Percentiles rank a stretch among this genome's conserved stretches.
These are phyloP conservation scores for Plantago major DNA, from an alignment of 257 asterid species.

Conservation along the genomic window DNA sequence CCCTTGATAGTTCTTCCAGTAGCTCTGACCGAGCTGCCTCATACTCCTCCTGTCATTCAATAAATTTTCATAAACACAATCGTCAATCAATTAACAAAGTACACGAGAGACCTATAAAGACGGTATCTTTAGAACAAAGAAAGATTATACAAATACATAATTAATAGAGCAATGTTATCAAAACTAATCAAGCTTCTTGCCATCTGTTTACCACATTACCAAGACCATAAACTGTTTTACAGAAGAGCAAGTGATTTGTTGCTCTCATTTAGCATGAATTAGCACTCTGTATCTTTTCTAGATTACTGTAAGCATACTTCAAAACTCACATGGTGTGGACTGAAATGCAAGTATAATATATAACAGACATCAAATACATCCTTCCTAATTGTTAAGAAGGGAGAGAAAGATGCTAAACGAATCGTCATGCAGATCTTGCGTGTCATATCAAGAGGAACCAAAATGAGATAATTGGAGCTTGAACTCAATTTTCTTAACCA, in stretches of 20 bases:
- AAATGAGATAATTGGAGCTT: conserved; percentile 6
- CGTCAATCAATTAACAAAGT: conserved; percentile 21
- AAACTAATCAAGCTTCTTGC: conserved; percentile 13
- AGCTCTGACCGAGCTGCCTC: conserved; percentile 95
- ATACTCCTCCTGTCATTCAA: conserved; percentile 57
- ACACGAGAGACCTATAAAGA: neutral
- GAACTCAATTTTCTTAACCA: conserved; percentile 17
- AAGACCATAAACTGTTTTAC: conserved; percentile 12
- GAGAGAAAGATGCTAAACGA: conserved; percentile 5
- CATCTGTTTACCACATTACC: conserved; percentile 6
- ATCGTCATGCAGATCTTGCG: neutral
- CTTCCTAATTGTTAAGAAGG: conserved; percentile 10
- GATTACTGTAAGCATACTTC: conserved; percentile 5
- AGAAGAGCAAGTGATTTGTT: conserved; percentile 8
- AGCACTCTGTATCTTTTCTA: conserved; percentile 12
- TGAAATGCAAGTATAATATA: neutral
- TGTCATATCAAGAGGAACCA: conserved; percentile 15
- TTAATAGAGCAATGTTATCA: neutral
- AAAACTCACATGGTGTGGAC: neutral
- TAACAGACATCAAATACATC: conserved; percentile 7
- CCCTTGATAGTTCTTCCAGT: conserved; percentile 73
- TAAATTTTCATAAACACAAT: conserved; percentile 17
- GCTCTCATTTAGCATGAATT: neutral
- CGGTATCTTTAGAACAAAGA: too few relatives aligned
- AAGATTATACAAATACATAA: too few relatives aligned